Evolutionary conservation across 345 rosid species (phyloP), one percentile per base, ranked within the genome.

Genomic region (Turnera subulata): DNA sequence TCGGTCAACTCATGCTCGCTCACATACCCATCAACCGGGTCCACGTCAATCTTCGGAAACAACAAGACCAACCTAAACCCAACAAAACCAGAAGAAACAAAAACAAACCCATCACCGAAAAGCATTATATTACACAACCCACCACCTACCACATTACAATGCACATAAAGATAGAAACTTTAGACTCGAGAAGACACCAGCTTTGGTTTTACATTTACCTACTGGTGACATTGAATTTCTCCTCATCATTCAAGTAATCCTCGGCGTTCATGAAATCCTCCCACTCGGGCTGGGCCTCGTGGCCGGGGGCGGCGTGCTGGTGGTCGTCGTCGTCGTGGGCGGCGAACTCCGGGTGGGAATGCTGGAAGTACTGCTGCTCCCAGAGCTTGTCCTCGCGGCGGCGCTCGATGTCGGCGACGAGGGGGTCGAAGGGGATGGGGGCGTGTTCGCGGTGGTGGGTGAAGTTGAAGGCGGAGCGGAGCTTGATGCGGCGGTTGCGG

Each of bases 231-330:
- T 90, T 94, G 76, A 90, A 90, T 68, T 75, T 90, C 40, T 90
- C 80, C 64, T 88, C 89, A 40, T 90, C 81, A 26, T 94, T 94
- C 76, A 94, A 75, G 66, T 82, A 90, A 73, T 94, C 96, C 75
- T 94, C 97, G 6, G 95, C 96, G 57, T 94, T 81, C 79, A 85
- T 76, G 75, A 87, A 90, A 59, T 87, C 95, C 55, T 81, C 97
- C 97, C 93, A 85, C 81, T 90, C 99, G 37, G 97, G 96, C 70
- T 90, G 96, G 1, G 84, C 51, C 71, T 85, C 89, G 33, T 79
- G 86, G 18, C 64, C 93, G 37, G 86, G 84, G 9, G 93, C 84
- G 1, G 77, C 24, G 5, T 68, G 69, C 18, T 57, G 42, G 32
- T 42, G 25, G 46, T 63, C 73, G 10, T 45, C n/a, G 16, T 57